Base-by-base conservation (phyloP, 2,329 filamentous ascomycete genomes). In the Colletotrichum cereale region DNA sequence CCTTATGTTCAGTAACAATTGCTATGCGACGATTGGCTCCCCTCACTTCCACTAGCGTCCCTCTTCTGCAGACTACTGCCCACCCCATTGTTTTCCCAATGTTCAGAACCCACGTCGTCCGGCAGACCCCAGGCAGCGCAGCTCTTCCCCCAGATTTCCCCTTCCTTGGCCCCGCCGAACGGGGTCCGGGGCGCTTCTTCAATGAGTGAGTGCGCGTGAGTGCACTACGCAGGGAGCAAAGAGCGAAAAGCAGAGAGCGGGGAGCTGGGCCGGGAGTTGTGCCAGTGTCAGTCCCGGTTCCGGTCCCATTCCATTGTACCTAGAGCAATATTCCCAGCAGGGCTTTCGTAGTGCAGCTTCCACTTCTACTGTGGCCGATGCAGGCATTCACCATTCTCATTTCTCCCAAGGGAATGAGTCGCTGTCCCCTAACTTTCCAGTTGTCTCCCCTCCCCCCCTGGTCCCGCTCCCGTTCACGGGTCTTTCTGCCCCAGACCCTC, bases 61-160 rank as follows among this genome's bases (percentile, higher is more conserved):
- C 47, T 29, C 16, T 68, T 42, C 24, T 24, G 34, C n/a, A n/a
- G n/a, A n/a, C n/a, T n/a, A n/a, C 36, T 48, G 31, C 44, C 60
- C 58, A 58, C 68, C 65, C 68, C 58, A 47, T 68, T 29, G 34
- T 29, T 67, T 52, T 68, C 68, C 65, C 58, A 71, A 71, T 65
- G 31, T 38, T 16, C 63, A 67, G 56, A 56, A 31, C 12, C 29
- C 11, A 36, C 26, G 24, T 40, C 50, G 40, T 48, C 56, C 44
- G 38, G 52, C 18, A 55, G 26, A 70, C 48, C 67, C 67, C 62
- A 55, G 63, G 57, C 56, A 29, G 42, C 34, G 52, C 34, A n/a
- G 31, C 58, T 24, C 44, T 60, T 68, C 64, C 68, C 68, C 68
- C 69, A 69, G 65, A 72, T 72, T 72, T 57, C 40, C 29, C 63